Percentiles rank a stretch among this genome's conserved stretches.
phyloP scores from a whole-genome alignment of 2,329 filamentous ascomycete genomes.

The Septoria linicola region DNA sequence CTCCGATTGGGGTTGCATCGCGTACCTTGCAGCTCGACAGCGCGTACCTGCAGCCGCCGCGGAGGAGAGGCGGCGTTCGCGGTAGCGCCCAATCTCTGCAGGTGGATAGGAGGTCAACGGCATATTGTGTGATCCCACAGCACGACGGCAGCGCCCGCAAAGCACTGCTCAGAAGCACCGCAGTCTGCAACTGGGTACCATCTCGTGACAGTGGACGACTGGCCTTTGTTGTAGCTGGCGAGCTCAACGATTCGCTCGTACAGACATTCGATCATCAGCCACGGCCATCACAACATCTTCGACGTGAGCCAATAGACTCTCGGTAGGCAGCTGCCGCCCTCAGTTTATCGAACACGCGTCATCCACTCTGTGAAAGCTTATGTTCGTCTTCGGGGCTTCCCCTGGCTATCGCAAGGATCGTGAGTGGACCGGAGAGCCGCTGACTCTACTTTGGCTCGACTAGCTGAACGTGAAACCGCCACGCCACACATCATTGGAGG shows the following conservation, averaged over 20 bases:
- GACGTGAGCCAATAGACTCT: constrained; percentile 1
- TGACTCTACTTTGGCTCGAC: constrained; percentile 5
- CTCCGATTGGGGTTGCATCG: background rate
- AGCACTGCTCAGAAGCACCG: background rate
- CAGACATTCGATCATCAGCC: background rate
- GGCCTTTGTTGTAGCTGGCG: background rate
- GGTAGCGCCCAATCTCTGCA: background rate
- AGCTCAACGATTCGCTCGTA: background rate
- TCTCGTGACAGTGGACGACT: background rate
- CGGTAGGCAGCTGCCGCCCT: background rate
- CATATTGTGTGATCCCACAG: background rate
- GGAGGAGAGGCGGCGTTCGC: background rate
- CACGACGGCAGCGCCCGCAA: background rate
- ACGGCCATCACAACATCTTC: constrained; percentile 1
- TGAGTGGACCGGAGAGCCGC: constrained; percentile 1
- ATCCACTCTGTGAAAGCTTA: constrained; percentile 5
- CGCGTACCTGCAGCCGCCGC: constrained; percentile 7
- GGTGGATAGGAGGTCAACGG: background rate
- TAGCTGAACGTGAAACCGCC: constrained; percentile 9
- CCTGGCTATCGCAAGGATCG: constrained; percentile 2
- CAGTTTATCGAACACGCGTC: background rate
- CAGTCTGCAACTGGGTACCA: background rate
- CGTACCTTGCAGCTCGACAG: background rate
- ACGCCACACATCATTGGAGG: constrained; percentile 7
- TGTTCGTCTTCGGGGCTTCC: background rate